Evolutionary conservation across 306 rosid genomes (phyloP), one percentile per base, ranked within the genome.

Genomic region (Fagus sylvatica): DNA sequence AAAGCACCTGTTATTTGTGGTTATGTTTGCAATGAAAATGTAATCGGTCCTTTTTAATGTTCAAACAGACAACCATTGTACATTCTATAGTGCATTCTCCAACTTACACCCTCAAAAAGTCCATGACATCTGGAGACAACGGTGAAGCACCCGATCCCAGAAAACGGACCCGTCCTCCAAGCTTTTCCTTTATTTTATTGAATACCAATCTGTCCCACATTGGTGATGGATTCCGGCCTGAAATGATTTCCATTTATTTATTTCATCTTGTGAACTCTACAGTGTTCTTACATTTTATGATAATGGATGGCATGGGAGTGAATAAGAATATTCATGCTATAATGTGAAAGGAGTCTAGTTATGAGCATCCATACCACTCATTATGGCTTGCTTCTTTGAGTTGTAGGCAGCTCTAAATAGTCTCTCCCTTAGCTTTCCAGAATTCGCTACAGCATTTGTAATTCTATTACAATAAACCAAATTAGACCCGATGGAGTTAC

Each of bases 61-160:
- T 39, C 1, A 65, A 65, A 65, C 30, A 3, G 49, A 39, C 3
- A 8, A 39, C 48, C 73, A 78, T 60, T 65, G 32, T 72, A 77
- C 65, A 78, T 70, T 69, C 32, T 60, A 41, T 39, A 37, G 30
- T 0, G 48, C 48, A 42, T 40, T 75, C 28, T 65, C 32, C 33
- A 77, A 83, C 96, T 90, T 89, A 96, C 99, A 96, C 89, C 89
- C 81, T 96, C 73, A 96, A 81, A 83, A 96, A 96, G 51, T 96
- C 96, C 99, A 93, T 80, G 77, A 96, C 77, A 86, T 91, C 99
- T 51, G 99, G 91, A 65, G 99, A 96, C 89, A 96, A 84, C 16
- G 99, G 99, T 49, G 99, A 96, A 78, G 99, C 99, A 78, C 99
- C 99, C 17, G 99, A 93, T 66, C 49, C 85, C 89, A 96, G 81